A percentile compares a stretch with the other conserved stretches of the same genome.
phyloP scores from a whole-genome alignment of 1,284 basidiomycete species.

The Cutaneotrichosporon cutaneum region DNA sequence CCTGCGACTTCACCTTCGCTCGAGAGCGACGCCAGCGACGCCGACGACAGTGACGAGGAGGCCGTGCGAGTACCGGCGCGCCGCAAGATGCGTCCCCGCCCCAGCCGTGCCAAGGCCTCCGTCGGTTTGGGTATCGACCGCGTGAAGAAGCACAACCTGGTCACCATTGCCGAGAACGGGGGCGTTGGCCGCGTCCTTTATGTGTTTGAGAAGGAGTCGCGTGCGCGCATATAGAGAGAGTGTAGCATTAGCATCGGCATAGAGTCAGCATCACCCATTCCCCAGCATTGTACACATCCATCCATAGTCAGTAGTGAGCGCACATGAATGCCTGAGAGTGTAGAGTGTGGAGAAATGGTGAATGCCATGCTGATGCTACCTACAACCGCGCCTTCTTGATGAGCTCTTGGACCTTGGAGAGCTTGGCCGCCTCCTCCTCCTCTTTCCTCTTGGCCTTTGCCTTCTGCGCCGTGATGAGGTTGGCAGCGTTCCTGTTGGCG shows the following conservation, averaged over 20 bases:
- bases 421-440: conserved; percentile 4
- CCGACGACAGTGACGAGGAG: conserved; percentile 11
- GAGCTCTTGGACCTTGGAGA: conserved; percentile 5
- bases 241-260: conserved; percentile 6
- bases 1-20: not conserved
- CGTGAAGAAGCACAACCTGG: conserved; percentile 39
- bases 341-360: not conserved
- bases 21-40: not conserved
- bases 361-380: conserved; percentile 13
- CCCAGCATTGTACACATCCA: conserved; percentile 1
- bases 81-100: conserved; percentile 6
- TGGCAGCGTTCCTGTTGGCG: conserved; percentile 2
- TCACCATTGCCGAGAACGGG: conserved; percentile 29
- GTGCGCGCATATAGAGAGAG: conserved; percentile 24
- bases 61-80: not conserved
- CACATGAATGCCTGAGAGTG: not conserved
- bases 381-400: conserved; percentile 11
- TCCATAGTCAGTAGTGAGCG: not conserved
- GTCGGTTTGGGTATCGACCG: not conserved
- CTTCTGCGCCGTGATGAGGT: conserved; percentile 3
- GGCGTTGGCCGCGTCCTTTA: conserved; percentile 47
- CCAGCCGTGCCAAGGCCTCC: not conserved
- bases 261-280: not conserved
- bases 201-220: conserved; percentile 49
- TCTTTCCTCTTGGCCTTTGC: conserved; percentile 9